phyloP scores from a whole-genome alignment of 129 eudicot species.

The sunflower (Helianthus annuus) region HanXRQr2.0-SUNRISE NC_035436.2:178303483-178303982 shows the following conservation, averaged over 20 bases:
- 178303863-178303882: constrained; percentile 20
- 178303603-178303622: no score
- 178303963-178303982: constrained; percentile 4
- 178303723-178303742: not conserved
- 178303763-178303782: not conserved
- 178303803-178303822: not conserved
- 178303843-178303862: constrained; percentile 20
- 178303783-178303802: constrained; percentile 3
- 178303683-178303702: no score
- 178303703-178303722: no score
- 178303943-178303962: constrained; percentile 17
- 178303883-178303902: constrained; percentile 18
- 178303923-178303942: not conserved
- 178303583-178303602: no score
- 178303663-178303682: no score
- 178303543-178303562: no score
- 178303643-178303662: no score
- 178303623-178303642: no score
- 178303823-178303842: not conserved
- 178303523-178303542: no score
- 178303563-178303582: no score
- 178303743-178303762: not conserved
- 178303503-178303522: no score
- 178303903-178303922: constrained; percentile 18
- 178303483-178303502: no score